Conservation (phyloP, 441 rosid genomes). For the Gossypium gossypioides region DNA sequence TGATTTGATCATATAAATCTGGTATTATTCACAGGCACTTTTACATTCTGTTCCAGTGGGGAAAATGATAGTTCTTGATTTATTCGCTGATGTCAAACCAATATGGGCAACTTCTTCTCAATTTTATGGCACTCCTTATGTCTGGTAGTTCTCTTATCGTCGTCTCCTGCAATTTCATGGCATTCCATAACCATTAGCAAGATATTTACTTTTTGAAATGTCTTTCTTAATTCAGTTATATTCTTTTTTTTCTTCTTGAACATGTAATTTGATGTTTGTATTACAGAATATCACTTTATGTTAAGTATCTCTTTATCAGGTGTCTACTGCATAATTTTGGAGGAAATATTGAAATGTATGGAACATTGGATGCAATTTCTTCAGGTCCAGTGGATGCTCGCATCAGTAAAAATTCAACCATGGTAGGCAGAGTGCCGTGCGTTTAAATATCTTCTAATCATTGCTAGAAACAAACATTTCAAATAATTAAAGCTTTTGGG, state of each 20-base stretch:
- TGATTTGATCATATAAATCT: conserved; percentile 3
- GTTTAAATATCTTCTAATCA: not conserved
- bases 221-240: conserved; percentile 2
- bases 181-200: not conserved
- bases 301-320: conserved; percentile 34
- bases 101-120: conserved; percentile 79
- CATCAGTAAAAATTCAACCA: conserved; percentile 66
- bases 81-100: conserved; percentile 86
- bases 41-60: conserved; percentile 86
- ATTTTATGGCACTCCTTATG: conserved; percentile 83
- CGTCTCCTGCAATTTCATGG: not conserved
- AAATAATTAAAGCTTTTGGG: conserved; percentile 5
- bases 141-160: conserved; percentile 49
- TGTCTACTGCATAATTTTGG: conserved; percentile 95
- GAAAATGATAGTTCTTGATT: conserved; percentile 91
- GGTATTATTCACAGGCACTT: conserved; percentile 62
- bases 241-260: conserved; percentile 5
- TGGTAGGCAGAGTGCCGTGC: conserved; percentile 39
- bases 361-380: conserved; percentile 67
- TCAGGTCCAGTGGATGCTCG: conserved; percentile 85
- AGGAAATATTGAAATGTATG: conserved; percentile 93
- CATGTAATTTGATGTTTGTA: not conserved
- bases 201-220: conserved; percentile 8
- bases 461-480: not conserved
- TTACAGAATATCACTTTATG: not conserved